Base-by-base conservation (phyloP, 768 basidiomycete species). In the Mrakia blollopis region DNA sequence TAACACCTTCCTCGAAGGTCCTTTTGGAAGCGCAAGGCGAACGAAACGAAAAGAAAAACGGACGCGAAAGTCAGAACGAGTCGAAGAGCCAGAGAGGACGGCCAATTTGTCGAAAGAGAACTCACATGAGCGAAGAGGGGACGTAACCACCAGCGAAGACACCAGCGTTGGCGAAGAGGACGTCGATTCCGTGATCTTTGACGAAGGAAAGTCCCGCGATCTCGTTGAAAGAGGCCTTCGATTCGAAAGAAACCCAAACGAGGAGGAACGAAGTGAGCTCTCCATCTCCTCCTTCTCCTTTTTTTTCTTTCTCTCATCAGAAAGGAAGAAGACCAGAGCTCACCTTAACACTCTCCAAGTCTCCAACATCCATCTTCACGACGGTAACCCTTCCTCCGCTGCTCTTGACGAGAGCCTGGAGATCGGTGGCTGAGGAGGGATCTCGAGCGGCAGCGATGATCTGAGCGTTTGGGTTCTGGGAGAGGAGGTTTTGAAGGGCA, bases 271-370 rank as follows among this genome's bases (percentile, higher is more conserved):
- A 13, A 2, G 2, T n/a, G 39, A 18, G 11, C 65, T 25, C 10
- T 6, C 25, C 63, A 65, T 32, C 52, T 11, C 9, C n/a, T 21
- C 21, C 47, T 50, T 50, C 28, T 23, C 28, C 50, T 3, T 21
- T 37, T 52, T 7, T 10, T 10, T 2, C 30, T 4, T 7, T 25
- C 7, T 16, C 21, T 23, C 28, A 21, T 21, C 25, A 3, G 1
- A 2, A 4, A 57, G 1, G 25, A 11, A 35, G 9, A 37, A 60
- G 14, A 52, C 23, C 6, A 13, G 30, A 18, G 25, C 54, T 28
- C 18, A 60, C 71, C 54, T 72, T 72, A 30, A 72, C 71, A 21
- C 50, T 54, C 52, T 72, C 71, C 30, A 60, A n/a, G 25, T 57
- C 32, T 13, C 50, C 30, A 18, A 72, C 71, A 37, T 72, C 71